Evolutionary conservation across 345 rosid species (phyloP), one percentile per base, ranked within the genome.

Genomic region (Alliaria petiolata): DNA sequence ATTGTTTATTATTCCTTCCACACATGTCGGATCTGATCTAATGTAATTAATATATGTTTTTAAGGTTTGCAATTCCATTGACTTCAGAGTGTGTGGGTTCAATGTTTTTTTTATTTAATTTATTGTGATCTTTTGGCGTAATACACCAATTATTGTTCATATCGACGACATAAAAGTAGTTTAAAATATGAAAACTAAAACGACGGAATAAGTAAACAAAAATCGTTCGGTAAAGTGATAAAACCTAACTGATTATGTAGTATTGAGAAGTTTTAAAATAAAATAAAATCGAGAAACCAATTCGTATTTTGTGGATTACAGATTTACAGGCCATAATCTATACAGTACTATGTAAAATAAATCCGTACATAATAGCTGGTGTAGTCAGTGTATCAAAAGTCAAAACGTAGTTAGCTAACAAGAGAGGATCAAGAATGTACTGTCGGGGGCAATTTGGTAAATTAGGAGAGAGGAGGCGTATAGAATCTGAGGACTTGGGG

Each of bases 1-100:
- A 26, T 69, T 62, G 43, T 69, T 62, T 69, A 54, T 53, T 54
- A 53, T 76, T 38, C 39, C 69, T 33, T 75, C 74, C 74, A 75
- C 56, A 45, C 59, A 68, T 75, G 70, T 69, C 57, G 75, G 75
- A 75, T 67, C 68, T 69, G 8, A 38, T 42, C 15, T 36, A 4
- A 30, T 11, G 31, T 52, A 51, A 35, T 19, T 13, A n/a, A n/a
- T n/a, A 3, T 59, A 55, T 10, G 14, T 46, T 42, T n/a, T 51
- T 25, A 60, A 67, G 74, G 64, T 52, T 51, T 51, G 34, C n/a
- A n/a, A n/a, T n/a, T n/a, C n/a, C n/a, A n/a, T n/a, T n/a, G 33
- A 14, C 11, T 47, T 17, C 28, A 15, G 15, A 42, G 51, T 5
- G n/a, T n/a, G n/a, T n/a, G n/a, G n/a, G n/a, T n/a, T n/a, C n/a